Percentiles rank a stretch among this genome's conserved stretches.
Evolutionary conservation across 179 eudicot species (phyloP).

Genomic region (Silene vulgaris): DNA sequence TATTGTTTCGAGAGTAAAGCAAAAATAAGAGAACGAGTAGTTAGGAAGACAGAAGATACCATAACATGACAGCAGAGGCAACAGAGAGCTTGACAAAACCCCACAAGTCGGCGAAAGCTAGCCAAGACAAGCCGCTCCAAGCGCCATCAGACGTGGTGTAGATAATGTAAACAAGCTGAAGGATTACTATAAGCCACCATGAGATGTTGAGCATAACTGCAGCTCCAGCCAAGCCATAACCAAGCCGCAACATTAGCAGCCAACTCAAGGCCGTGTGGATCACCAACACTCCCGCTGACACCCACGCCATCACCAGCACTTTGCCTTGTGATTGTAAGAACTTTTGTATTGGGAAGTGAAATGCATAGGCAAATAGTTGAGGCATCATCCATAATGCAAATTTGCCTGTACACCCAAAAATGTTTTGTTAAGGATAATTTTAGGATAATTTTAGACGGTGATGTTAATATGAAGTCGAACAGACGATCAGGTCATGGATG

Average conservation of each 20-base stretch:
- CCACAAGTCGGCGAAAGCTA: slow-evolving; percentile 63
- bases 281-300: slow-evolving; percentile 50
- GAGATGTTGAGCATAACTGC: slow-evolving; percentile 60
- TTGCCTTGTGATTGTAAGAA: slow-evolving; percentile 85
- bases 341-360: slow-evolving; percentile 71
- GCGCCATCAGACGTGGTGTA: slow-evolving; percentile 65
- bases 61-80: slow-evolving; percentile 84
- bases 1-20: not conserved
- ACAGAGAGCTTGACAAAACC: slow-evolving; percentile 67
- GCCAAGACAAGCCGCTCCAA: slow-evolving; percentile 74
- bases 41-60: slow-evolving; percentile 31
- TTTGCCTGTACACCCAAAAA: slow-evolving; percentile 36
- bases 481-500: not conserved
- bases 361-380: slow-evolving; percentile 62
- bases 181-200: slow-evolving; percentile 65
- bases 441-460: too few relatives aligned
- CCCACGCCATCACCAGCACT: slow-evolving; percentile 58
- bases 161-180: slow-evolving; percentile 53
- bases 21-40: not conserved
- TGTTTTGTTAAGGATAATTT: not conserved
- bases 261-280: slow-evolving; percentile 54
- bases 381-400: slow-evolving; percentile 73
- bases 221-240: slow-evolving; percentile 69
- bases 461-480: not conserved
- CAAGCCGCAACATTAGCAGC: slow-evolving; percentile 52